Conservation (phyloP, 2,329 filamentous ascomycete species). For the Xylariomycetidae sp. region DNA sequence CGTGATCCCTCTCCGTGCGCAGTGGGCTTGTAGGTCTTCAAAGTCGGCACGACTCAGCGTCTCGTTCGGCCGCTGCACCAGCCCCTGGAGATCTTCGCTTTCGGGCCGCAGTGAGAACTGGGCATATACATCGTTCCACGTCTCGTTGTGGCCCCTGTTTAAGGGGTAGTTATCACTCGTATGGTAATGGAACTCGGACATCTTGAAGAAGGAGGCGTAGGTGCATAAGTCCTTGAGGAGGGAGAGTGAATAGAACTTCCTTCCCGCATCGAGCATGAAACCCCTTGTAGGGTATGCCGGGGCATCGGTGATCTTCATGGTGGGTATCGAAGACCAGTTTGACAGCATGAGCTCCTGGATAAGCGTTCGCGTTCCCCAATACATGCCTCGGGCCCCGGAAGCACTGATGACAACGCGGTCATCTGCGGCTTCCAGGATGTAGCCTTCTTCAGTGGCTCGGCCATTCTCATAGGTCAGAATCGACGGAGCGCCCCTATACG, state of each 20-base stretch:
- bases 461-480: slow-evolving; percentile 43
- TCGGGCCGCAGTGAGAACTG: slow-evolving; percentile 38
- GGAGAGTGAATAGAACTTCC: slow-evolving; percentile 36
- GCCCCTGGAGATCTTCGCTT: slow-evolving; percentile 29
- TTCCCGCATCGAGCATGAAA: slow-evolving; percentile 38
- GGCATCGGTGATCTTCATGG: slow-evolving; percentile 29
- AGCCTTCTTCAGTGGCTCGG: slow-evolving; percentile 42
- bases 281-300: slow-evolving; percentile 40
- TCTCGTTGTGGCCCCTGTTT: slow-evolving; percentile 40
- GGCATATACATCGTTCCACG: slow-evolving; percentile 40
- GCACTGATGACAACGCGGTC: slow-evolving; percentile 33
- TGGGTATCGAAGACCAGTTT: slow-evolving; percentile 24
- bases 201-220: slow-evolving; percentile 42
- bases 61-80: slow-evolving; percentile 42
- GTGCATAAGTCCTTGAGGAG: slow-evolving; percentile 40
- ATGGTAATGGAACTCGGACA: slow-evolving; percentile 46
- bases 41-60: slow-evolving; percentile 41
- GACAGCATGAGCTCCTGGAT: slow-evolving; percentile 35
- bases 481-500: slow-evolving; percentile 19
- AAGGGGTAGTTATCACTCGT: slow-evolving; percentile 44
- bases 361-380: slow-evolving; percentile 42
- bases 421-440: slow-evolving; percentile 35
- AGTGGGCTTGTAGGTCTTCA: slow-evolving; percentile 43
- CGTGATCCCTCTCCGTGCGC: slow-evolving; percentile 46
- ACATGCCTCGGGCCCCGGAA: slow-evolving; percentile 38